Evolutionary conservation across 2,329 filamentous ascomycete genomes (phyloP), one percentile per base, ranked within the genome.

Genomic region (Ophiocordyceps australis): DNA sequence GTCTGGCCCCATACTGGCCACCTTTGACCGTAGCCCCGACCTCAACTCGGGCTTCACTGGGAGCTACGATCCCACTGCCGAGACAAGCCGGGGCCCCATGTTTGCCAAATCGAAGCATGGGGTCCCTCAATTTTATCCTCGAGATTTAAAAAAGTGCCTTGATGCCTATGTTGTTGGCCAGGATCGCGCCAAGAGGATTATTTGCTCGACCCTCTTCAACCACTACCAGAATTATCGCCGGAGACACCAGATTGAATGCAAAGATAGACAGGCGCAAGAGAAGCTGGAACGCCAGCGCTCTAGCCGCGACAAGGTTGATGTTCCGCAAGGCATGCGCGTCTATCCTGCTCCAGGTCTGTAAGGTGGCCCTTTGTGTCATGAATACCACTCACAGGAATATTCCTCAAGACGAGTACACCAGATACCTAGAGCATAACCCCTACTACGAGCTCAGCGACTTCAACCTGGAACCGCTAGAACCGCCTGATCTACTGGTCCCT

Each of bases 141-240:
- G 65, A 30, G 62, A 71, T 38, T 61, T 98, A 39, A 94, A 95
- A 58, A 73, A 81, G 42, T 78, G 89, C 41, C 71, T 95, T 17
- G 89, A 98, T 46, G 79, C 89, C 44, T 98, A 91, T 46, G 86
- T 98, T 2, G 86, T 98, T 4, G 89, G 86, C 21, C 89, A 98
- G 50, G 82, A 94, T 37, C 72, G 82, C 31, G 83, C 89, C 11
- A 89, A 98, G 61, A 91, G 92, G 50, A 80, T 85, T 10, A 72
- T 95, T 35, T 89, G 82, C 35, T 76, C 86, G 4, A 83, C 86
- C 6, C 79, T 98, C 16, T 94, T 92, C 56, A 94, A 95, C 44
- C 89, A 98, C 47, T 94, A 95, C 45, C 82, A 94, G 50, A 71
- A 80, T 24, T 67, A 93, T 31, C 74, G 85, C 14, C 66, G 82